Base-by-base conservation (phyloP, 345 rosid genomes). In the Gossypioides kirkii region DNA sequence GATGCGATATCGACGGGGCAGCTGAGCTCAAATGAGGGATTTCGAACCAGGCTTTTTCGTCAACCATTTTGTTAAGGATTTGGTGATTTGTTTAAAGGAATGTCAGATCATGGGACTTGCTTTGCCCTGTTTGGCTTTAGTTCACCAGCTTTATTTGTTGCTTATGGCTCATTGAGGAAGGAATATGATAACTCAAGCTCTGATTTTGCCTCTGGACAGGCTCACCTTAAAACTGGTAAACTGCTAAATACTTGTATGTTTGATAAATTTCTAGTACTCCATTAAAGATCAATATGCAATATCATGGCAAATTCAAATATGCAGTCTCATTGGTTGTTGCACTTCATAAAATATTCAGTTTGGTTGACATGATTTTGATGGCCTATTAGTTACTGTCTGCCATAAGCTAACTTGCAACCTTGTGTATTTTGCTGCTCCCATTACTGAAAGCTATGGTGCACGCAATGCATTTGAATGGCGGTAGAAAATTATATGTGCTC, bases 101-200 rank as follows among this genome's bases (percentile, higher is more conserved):
- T 94, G 98, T 63, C 84, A 91, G 75, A 84, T 75, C 50, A 89
- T 91, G 97, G 96, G 94, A 43, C 82, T 94, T n/a, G 94, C 91
- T 43, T 80, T 94, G 80, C 98, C 97, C 6, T 93, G 97, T 1
- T 71, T 91, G 76, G 97, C 96, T 53, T 82, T 94, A 62, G 91
- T 96, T 25, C 97, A 91, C 23, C 97, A 91, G 86, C 94, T 94
- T 82, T 94, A 90, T 77, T 73, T 91, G 84, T 94, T 96, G 11
- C 92, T 94, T 11, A 91, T 87, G 89, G 97, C 97, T 70, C 93
- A 90, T 18, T 94, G 92, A 45, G 90, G 91, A 78, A 97, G 94
- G 49, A 69, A 78, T 82, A 83, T 94, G 52, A 97, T 96, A 1
- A 91, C 90, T 56, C 94, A 87, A 70, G 96, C 97, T 14, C 82